phyloP scores from a whole-genome alignment of 805 yeast genomes.

The Yamadazyma kitorensis region DNA sequence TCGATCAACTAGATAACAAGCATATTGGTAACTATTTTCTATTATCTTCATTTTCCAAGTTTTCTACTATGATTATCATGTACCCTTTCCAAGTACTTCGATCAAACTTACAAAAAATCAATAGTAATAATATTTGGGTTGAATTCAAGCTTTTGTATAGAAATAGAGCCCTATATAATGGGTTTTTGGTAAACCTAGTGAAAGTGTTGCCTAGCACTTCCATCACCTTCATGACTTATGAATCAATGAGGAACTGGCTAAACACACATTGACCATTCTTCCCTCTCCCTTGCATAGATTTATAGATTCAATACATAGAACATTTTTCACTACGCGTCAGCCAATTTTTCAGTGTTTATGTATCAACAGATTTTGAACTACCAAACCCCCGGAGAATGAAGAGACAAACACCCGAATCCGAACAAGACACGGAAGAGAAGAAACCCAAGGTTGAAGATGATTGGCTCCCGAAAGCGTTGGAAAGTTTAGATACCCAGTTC shows the following conservation, averaged over 20 bases:
- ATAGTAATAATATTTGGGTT: slow-evolving; percentile 20
- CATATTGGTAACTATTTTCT: slow-evolving; percentile 40
- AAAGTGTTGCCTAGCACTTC: slow-evolving; percentile 93
- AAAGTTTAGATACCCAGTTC: slow-evolving; percentile 24
- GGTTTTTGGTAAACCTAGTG: slow-evolving; percentile 70
- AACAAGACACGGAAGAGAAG: not conserved
- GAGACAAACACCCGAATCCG: slow-evolving; percentile 1
- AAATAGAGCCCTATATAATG: slow-evolving; percentile 72
- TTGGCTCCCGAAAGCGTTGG: slow-evolving; percentile 38
- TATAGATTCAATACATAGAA: no score
- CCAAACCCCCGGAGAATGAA: not conserved
- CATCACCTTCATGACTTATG: slow-evolving; percentile 84
- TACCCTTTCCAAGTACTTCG: slow-evolving; percentile 85
- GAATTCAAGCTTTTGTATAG: slow-evolving; percentile 40
- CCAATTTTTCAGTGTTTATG: no score
- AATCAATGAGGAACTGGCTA: slow-evolving; percentile 45
- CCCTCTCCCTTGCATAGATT: no score
- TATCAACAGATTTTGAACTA: no score
- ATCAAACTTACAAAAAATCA: slow-evolving; percentile 62
- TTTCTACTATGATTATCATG: slow-evolving; percentile 60
- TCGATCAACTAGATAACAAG: slow-evolving; percentile 20
- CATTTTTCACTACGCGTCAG: no score
- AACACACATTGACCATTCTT: no score
- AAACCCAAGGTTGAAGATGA: slow-evolving; percentile 1
- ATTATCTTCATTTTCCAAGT: slow-evolving; percentile 67